Conservation (phyloP, 495 filamentous ascomycete species). For the Amphirosellinia nigrospora region DNA sequence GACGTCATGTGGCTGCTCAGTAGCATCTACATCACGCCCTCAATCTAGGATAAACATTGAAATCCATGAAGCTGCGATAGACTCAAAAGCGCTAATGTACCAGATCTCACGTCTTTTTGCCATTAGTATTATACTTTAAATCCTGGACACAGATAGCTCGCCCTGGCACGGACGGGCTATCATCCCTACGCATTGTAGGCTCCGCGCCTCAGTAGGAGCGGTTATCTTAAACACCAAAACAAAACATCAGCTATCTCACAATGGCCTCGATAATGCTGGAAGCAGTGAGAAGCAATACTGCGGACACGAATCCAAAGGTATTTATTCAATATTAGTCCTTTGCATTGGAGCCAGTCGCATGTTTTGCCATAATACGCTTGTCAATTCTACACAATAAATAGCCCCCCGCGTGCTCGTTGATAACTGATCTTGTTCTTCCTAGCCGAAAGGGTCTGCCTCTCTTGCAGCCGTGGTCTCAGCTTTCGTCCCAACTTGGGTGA, state of each 20-base stretch:
- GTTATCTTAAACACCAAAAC: background rate
- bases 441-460: conserved; percentile 40
- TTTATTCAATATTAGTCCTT: background rate
- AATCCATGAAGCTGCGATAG: background rate
- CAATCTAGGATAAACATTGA: background rate
- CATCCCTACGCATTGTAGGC: background rate
- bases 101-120: background rate
- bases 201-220: background rate
- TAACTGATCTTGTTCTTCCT: conserved; percentile 23
- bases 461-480: conserved; percentile 36
- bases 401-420: too few species aligned
- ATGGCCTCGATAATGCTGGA: conserved; percentile 4
- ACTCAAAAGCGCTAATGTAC: background rate
- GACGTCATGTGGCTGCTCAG: conserved; percentile 14
- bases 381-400: background rate
- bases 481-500: conserved; percentile 39
- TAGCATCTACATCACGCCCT: background rate
- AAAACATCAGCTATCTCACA: background rate
- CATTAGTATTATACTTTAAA: too few species aligned
- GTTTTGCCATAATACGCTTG: background rate
- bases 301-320: conserved; percentile 18
- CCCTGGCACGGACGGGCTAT: background rate
- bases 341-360: background rate
- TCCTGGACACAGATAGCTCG: background rate
- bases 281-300: background rate